These are phyloP conservation scores for Musa itinerans DNA, from an alignment of 176 grass and related monocot species.

Conservation along the genomic window DNA sequence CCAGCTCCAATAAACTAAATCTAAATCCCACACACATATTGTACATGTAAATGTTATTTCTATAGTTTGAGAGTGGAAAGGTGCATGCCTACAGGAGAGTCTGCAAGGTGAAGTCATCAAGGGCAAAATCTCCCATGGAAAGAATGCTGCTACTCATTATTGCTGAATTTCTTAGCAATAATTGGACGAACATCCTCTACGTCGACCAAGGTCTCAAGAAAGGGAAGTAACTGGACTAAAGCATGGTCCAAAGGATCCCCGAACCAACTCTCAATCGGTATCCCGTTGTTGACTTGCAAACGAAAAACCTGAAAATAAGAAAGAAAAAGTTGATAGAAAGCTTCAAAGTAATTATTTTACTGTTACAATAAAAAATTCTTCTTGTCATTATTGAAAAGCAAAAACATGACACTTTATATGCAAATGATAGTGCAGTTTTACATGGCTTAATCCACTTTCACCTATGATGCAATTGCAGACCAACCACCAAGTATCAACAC, in stretches of 20 bases:
- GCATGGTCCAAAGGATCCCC: constrained; percentile 68
- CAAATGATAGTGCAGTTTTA: too few species aligned
- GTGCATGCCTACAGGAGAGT: neutral
- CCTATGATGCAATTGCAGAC: too few species aligned
- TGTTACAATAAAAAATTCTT: too few species aligned
- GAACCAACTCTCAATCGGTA: constrained; percentile 96
- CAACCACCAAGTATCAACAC: too few species aligned
- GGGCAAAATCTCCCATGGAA: neutral
- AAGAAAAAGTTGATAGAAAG: constrained; percentile 9
- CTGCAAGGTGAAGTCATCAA: neutral
- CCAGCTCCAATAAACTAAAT: neutral
- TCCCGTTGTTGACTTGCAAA: constrained; percentile 90
- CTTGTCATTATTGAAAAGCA: too few species aligned
- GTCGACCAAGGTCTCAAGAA: constrained; percentile 61
- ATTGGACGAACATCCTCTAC: constrained; percentile 71
- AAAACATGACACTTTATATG: too few species aligned
- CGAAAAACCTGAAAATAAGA: constrained; percentile 56
- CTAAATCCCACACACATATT: neutral
- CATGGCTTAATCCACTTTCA: too few species aligned
- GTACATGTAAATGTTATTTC: neutral
- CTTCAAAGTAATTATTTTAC: neutral
- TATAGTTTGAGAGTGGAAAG: neutral
- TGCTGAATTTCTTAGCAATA: constrained; percentile 57
- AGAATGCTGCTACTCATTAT: constrained; percentile 24
- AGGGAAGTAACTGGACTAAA: constrained; percentile 67